Evolutionary conservation across 805 yeast species (phyloP).

Genomic region (Dipodascus geniculatus): DNA sequence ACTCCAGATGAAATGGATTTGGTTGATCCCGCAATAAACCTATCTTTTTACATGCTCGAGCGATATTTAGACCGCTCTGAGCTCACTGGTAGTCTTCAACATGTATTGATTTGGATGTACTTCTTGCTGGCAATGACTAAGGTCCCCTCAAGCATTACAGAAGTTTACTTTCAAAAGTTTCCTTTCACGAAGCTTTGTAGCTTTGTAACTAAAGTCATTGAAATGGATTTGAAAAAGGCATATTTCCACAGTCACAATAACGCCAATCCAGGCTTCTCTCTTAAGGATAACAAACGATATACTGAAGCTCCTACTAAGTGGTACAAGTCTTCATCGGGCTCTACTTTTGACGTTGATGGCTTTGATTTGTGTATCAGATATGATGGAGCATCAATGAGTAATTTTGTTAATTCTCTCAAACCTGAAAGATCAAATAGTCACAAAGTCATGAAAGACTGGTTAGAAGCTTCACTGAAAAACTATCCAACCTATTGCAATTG

Average conservation of each 20-base stretch:
- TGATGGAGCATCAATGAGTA: slow-evolving; percentile 1
- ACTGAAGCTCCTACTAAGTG: background rate
- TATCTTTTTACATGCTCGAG: slow-evolving; percentile 6
- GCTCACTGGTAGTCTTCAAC: slow-evolving; percentile 45
- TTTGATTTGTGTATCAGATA: slow-evolving; percentile 1
- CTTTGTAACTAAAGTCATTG: slow-evolving; percentile 4
- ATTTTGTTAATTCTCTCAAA: slow-evolving; percentile 2
- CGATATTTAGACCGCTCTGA: slow-evolving; percentile 2
- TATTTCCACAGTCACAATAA: background rate
- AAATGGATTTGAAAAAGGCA: background rate
- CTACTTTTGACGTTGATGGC: background rate
- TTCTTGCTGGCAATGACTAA: slow-evolving; percentile 40
- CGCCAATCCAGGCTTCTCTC: background rate
- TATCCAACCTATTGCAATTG: slow-evolving; percentile 9
- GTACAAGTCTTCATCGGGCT: background rate
- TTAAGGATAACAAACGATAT: background rate
- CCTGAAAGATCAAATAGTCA: background rate
- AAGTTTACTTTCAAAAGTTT: slow-evolving; percentile 4
- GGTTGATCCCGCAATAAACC: background rate
- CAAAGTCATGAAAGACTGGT: slow-evolving; percentile 5
- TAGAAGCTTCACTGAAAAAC: slow-evolving; percentile 2
- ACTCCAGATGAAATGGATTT: background rate
- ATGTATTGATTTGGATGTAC: slow-evolving; percentile 66
- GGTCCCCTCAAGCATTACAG: background rate
- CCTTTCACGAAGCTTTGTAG: slow-evolving; percentile 8